Conservation (phyloP, 2,329 filamentous ascomycete genomes). For the Eutypella sp. region DNA sequence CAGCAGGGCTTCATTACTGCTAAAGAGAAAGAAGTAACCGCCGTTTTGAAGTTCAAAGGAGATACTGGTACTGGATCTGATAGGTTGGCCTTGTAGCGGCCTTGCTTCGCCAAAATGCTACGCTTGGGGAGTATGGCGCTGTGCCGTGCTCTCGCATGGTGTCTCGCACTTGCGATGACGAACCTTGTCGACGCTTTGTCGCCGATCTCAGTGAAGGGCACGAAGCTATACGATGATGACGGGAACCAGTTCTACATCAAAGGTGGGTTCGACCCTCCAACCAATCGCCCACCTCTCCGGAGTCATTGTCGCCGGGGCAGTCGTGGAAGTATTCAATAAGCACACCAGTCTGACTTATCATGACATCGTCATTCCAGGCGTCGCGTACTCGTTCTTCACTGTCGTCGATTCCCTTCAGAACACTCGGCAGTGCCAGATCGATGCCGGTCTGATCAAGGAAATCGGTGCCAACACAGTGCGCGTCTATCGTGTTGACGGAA, state of each 20-base stretch:
- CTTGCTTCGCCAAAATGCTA: not conserved
- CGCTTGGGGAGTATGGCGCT: not conserved
- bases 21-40: too few relatives aligned
- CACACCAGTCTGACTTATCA: too few relatives aligned
- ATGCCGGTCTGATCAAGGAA: constrained; percentile 5
- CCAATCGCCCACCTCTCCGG: not conserved
- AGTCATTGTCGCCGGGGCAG: too few relatives aligned
- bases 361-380: not conserved
- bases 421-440: constrained; percentile 4
- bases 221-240: constrained; percentile 1
- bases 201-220: constrained; percentile 1
- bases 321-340: too few relatives aligned
- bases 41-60: too few relatives aligned
- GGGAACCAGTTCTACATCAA: constrained; percentile 2
- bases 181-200: not conserved
- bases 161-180: not conserved
- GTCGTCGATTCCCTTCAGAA: not conserved
- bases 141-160: not conserved
- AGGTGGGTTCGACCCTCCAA: not conserved
- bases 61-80: too few relatives aligned
- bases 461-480: constrained; percentile 52
- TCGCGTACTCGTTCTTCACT: not conserved
- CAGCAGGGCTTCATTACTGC: too few relatives aligned
- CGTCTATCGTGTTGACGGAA: constrained; percentile 58
- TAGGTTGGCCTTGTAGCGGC: too few relatives aligned